These are phyloP conservation scores for Chlorella sp. DNA, from an alignment of 139 green algal species.

Conservation along the genomic window DNA sequence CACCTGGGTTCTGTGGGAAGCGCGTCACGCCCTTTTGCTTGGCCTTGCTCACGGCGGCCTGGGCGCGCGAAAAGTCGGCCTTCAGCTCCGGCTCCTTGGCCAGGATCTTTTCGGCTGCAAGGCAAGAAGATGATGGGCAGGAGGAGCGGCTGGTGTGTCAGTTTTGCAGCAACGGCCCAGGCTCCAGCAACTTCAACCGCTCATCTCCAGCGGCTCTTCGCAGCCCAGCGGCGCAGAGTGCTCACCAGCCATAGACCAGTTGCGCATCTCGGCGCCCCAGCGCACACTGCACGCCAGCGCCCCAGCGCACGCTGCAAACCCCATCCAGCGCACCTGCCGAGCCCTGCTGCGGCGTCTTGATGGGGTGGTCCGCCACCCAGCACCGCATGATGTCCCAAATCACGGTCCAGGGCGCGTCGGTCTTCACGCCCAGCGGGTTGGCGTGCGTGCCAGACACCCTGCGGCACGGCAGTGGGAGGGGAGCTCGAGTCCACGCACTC, in stretches of 20 bases:
- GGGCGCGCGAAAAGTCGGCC: slow-evolving; percentile 75
- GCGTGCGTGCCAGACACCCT: slow-evolving; percentile 84
- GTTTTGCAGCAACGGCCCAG: not conserved
- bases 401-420: slow-evolving; percentile 85
- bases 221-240: not conserved
- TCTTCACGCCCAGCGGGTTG: slow-evolving; percentile 94
- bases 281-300: not conserved
- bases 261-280: not conserved
- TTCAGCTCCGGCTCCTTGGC: slow-evolving; percentile 71
- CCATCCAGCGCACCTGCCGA: slow-evolving; percentile 7
- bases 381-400: slow-evolving; percentile 87
- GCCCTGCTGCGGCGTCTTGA: slow-evolving; percentile 39
- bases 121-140: not conserved
- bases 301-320: too few species aligned
- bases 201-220: not conserved
- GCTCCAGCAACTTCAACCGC: too few species aligned
- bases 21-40: slow-evolving; percentile 55
- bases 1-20: slow-evolving; percentile 84
- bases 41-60: slow-evolving; percentile 58
- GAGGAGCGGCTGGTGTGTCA: not conserved
- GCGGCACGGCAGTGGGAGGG: slow-evolving; percentile 43
- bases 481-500: too few species aligned
- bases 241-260: too few species aligned
- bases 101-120: slow-evolving; percentile 70
- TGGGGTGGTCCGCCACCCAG: slow-evolving; percentile 84